Percentiles rank a stretch among this genome's conserved stretches.
Evolutionary conservation across 345 rosid genomes (phyloP).

Genomic region (Arabidopsis suecica): DNA sequence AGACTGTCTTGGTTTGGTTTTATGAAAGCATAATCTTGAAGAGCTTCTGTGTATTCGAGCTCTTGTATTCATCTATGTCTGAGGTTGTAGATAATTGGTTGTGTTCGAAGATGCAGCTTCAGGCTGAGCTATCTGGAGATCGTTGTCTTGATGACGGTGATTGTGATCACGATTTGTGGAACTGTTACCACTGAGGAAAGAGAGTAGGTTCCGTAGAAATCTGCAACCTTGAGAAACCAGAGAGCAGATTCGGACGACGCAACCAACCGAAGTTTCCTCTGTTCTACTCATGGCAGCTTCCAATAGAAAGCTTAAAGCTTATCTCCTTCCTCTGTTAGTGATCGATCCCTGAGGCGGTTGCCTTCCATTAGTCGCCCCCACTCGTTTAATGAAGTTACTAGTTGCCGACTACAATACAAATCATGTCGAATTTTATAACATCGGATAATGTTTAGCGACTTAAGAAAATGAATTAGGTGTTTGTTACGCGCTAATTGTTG

Average conservation of each 20-base stretch:
- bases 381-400: neutral
- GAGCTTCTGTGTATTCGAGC: neutral
- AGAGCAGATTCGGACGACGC: constrained; percentile 41
- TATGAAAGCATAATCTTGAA: neutral
- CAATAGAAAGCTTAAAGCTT: neutral
- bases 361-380: neutral
- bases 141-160: constrained; percentile 11
- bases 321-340: neutral
- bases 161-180: constrained; percentile 1
- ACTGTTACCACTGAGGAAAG: constrained; percentile 20
- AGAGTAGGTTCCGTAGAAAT: constrained; percentile 38
- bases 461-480: too few species aligned
- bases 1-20: neutral
- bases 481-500: too few species aligned
- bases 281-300: constrained; percentile 38
- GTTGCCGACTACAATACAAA: neutral
- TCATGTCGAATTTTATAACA: too few species aligned
- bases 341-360: constrained; percentile 22
- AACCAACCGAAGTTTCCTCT: constrained; percentile 42
- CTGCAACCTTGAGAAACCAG: constrained; percentile 36
- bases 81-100: neutral
- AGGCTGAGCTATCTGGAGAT: constrained; percentile 15
- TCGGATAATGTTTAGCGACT: too few species aligned
- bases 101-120: neutral
- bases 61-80: neutral